These are phyloP conservation scores for Suhomyces anneliseae DNA, from an alignment of 1,139 yeast genomes.

Conservation along the genomic window DNA sequence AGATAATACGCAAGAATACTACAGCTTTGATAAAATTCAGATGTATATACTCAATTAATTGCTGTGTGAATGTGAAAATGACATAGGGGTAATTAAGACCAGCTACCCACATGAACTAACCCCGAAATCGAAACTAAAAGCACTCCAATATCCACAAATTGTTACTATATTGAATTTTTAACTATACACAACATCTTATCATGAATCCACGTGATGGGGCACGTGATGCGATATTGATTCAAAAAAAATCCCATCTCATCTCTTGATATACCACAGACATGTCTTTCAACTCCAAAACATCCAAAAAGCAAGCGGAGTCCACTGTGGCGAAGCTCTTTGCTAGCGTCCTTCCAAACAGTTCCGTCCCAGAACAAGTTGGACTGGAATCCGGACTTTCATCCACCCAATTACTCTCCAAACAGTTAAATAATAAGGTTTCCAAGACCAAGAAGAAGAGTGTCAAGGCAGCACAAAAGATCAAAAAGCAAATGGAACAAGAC, in stretches of 20 bases:
- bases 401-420: conserved; percentile 22
- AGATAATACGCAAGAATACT: too few relatives aligned
- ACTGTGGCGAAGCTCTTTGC: conserved; percentile 45
- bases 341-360: conserved; percentile 39
- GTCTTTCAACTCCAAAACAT: conserved; percentile 31
- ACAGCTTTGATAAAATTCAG: too few relatives aligned
- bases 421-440: conserved; percentile 10
- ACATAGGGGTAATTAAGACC: too few relatives aligned
- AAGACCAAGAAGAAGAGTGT: conserved; percentile 40
- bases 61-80: too few relatives aligned
- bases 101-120: too few relatives aligned
- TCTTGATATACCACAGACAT: conserved; percentile 11
- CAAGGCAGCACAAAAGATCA: conserved; percentile 32
- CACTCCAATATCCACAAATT: too few relatives aligned
- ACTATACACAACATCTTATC: background rate
- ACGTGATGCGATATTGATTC: background rate
- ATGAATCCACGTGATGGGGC: background rate
- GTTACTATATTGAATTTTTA: too few relatives aligned
- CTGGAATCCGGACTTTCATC: conserved; percentile 14
- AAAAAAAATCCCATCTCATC: background rate
- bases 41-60: too few relatives aligned
- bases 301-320: conserved; percentile 36
- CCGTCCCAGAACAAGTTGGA: conserved; percentile 20
- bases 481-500: conserved; percentile 34
- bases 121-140: too few relatives aligned